Evolutionary conservation across 768 basidiomycete species (phyloP), one percentile per base, ranked within the genome.

Genomic region (Sistotremastrum niveocremeum): DNA sequence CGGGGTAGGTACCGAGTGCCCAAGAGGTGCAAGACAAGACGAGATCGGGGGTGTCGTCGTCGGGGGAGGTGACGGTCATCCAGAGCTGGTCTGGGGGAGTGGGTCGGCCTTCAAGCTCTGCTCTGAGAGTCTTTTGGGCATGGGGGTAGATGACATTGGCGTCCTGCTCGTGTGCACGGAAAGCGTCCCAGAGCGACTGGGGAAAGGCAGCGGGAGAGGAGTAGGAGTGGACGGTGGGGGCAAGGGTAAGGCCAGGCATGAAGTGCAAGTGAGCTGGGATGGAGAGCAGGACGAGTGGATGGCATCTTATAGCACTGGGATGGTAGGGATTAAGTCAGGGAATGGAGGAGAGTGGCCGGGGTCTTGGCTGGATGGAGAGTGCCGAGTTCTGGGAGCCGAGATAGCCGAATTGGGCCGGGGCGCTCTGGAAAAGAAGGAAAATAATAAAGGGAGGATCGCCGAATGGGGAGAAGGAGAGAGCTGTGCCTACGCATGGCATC

Each of bases 21-120:
- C 74, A 74, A 31, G 69, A 58, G 0, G 79, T 82, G 51, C 74
- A 75, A 7, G 80, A 72, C 3, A 84, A 62, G 6, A 86, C 60
- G 48, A 79, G 71, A 28, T 71, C 66, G 38, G 80, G 63, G 1
- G 57, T 57, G 28, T 52, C 57, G 8, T 50, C 49, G 1, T 44
- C 31, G 34, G 58, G 57, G 9, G 59, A 54, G n/a, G 61, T 42
- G 11, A 61, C 56, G 4, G 53, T 52, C 30, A 68, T 66, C 69
- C 70, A 69, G 3, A 55, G 46, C 9, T 51, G 52, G 9, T 34
- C 37, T 8, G 5, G 12, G 32, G 38, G 30, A 74, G 30, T 71
- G 51, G 4, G 73, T 73, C 45, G 76, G 56, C 76, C 74, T 10
- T 60, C 65, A 7, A 54, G 60, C 46, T 71, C 69, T 29, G 59